Conservation (phyloP, 345 rosid genomes). For the Melastoma malabathricum region DNA sequence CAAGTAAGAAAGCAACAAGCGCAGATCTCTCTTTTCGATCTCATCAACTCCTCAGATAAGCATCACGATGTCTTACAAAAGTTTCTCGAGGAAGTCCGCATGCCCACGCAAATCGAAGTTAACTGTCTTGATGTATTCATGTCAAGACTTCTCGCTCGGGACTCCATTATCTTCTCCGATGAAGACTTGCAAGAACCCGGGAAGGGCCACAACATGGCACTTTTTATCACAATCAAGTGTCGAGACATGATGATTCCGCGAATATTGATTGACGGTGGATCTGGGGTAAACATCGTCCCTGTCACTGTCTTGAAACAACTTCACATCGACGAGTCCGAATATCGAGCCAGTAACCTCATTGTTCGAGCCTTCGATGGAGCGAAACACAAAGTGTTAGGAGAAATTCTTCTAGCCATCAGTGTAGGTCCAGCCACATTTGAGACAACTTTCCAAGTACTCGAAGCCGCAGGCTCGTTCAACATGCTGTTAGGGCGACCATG, state of each 20-base stretch:
- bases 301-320: neutral
- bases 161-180: neutral
- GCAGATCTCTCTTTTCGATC: neutral
- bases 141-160: neutral
- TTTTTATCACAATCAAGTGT: neutral
- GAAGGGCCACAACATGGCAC: neutral
- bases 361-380: neutral
- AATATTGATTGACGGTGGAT: neutral
- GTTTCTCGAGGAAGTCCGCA: neutral
- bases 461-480: neutral
- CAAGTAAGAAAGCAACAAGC: neutral
- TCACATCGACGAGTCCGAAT: too few relatives aligned
- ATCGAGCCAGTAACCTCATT: neutral
- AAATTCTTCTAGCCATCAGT: neutral
- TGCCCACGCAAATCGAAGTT: neutral
- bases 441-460: neutral
- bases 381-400: neutral
- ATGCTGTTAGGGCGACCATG: neutral
- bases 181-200: neutral
- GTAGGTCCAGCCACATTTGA: neutral
- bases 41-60: neutral
- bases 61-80: neutral
- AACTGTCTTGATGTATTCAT: neutral
- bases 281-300: neutral
- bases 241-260: neutral